Evolutionary conservation across 2,329 filamentous ascomycete species (phyloP), one percentile per base, ranked within the genome.

Genomic region (Ceratocystis ficicola): DNA sequence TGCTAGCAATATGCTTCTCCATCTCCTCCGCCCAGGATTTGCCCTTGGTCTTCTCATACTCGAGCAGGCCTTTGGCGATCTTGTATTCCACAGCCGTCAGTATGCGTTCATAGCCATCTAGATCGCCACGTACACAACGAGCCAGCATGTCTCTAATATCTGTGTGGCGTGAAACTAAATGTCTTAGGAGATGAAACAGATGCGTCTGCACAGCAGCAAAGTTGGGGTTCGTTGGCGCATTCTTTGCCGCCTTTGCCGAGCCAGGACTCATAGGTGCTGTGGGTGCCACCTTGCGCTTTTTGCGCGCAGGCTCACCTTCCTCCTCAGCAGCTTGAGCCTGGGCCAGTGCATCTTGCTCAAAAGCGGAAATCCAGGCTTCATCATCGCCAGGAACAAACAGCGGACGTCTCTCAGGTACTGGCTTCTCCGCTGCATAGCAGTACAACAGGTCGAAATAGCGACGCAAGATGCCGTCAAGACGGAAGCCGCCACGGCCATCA

Each of bases 371-470:
- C 79, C 78, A 82, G 1, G 73, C 68, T 67, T 75, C 74, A 69
- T 81, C 76, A 68, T 83, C 81, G 3, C 82, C 81, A 0, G 86
- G 83, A 7, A 94, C 73, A 73, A 90, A 96, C 0, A 96, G 80
- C 0, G 88, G 88, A 68, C 82, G 80, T 62, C 93, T 80, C 48
- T 75, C 71, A 0, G 92, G 92, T 0, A 86, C 84, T 3, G 84
- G 77, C 36, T 77, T 74, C 44, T 85, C 85, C 0, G 94, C 77
- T 0, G 88, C 89, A 71, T 95, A 83, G 73, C 82, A 82, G 75
- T 96, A 86, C 62, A 97, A 82, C 67, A 99, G 95, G 72, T 96
- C 88, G 75, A 97, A 79, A 73, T 99, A 99, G 44, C 93, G 83
- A 68, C 94, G 80, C 71, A 94, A 83, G 0, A 96, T 84, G 1